Base-by-base conservation (phyloP, 768 basidiomycete species). In the Amanita rimosa region DNA sequence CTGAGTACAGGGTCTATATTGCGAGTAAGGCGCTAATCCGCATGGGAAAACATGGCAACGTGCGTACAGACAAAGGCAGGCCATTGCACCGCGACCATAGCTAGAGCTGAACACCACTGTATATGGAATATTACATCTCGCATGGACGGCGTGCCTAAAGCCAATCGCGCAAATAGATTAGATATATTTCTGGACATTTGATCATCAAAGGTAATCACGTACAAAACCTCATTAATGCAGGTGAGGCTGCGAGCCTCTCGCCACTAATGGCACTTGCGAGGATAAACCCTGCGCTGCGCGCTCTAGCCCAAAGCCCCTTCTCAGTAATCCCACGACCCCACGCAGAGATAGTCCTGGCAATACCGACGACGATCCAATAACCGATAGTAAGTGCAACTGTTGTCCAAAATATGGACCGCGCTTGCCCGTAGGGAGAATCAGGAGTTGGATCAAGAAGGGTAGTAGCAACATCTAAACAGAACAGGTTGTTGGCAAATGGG, bases 11-110 rank as follows among this genome's bases (percentile, higher is more conserved):
- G 94, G 65, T 97, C 93, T 94, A 60, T 36, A 35, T 52, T 46
- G 48, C 38, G 48, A 51, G 57, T 46, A 48, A 39, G 36, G 45
- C 44, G 34, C 46, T 44, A 46, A 38, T 50, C 10, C 44, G 49
- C 54, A 48, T 22, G 29, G 21, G 13, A 16, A 46, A 37, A 26
- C 19, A 41, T 48, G 48, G 49, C 48, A 31, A 26, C 16, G 39
- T n/a, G 74, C 85, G 55, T 57, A 93, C 93, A 98, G 52, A 85
- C 75, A 63, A 94, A 97, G 13, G 73, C 70, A 0, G 96, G 95
- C 95, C 95, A 99, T 61, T 89, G 76, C 17, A 98, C 91, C 29
- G 95, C 90, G 47, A 98, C 81, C 87, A 96, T 94, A 27, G 81
- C 81, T 11, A 99, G 70, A 27, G 83, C 76, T 35, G 89, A 77